Evolutionary conservation across 345 rosid species (phyloP).

Genomic region (Raphanus raphanistrum): DNA sequence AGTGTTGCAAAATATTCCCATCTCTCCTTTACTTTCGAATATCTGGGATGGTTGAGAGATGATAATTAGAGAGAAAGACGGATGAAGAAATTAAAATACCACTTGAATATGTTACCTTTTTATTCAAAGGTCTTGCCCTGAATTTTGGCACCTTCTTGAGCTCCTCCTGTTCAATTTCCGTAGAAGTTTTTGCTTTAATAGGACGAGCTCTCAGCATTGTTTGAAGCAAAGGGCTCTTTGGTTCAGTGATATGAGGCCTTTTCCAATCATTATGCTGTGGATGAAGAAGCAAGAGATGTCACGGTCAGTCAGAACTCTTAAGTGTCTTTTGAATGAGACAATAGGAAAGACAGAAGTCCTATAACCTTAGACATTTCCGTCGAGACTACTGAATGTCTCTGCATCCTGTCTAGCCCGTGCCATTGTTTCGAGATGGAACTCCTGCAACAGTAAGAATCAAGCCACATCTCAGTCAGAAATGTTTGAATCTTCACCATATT

Average conservation of each 20-base stretch:
- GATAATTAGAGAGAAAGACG: not conserved
- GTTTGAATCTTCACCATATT: not conserved
- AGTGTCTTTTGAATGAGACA: not conserved
- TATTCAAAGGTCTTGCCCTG: slow-evolving; percentile 84
- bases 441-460: not conserved
- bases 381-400: not conserved
- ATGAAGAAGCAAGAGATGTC: not conserved
- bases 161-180: slow-evolving; percentile 75
- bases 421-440: not conserved
- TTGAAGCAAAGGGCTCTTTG: slow-evolving; percentile 65
- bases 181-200: slow-evolving; percentile 37
- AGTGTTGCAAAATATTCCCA: not conserved
- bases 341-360: not conserved
- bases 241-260: slow-evolving; percentile 55
- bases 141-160: slow-evolving; percentile 76
- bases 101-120: slow-evolving; percentile 51
- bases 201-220: slow-evolving; percentile 10
- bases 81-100: slow-evolving; percentile 1
- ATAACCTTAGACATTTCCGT: not conserved
- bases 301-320: not conserved
- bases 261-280: slow-evolving; percentile 50
- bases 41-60: slow-evolving; percentile 31
- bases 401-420: slow-evolving; percentile 3
- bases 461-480: not conserved
- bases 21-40: not conserved